Base-by-base conservation (phyloP, 371 early-diverging fungal species). In the Mortierella sp. region DNA sequence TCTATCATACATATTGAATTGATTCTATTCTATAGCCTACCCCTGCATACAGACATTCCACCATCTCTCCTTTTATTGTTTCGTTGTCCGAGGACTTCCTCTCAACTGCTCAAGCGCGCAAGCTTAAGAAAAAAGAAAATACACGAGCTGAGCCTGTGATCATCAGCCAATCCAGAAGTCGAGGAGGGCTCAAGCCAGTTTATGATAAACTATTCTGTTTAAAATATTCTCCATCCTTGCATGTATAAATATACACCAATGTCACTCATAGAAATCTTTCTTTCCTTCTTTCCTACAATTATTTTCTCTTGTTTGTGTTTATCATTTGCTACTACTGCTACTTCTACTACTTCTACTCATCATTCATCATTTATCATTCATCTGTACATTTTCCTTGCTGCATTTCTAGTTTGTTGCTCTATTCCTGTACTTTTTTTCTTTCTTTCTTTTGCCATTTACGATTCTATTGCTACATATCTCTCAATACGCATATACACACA, bases 11-110 rank as follows among this genome's bases (percentile, higher is more conserved):
- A 17, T 7, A 13, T 51, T 51, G 7, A 51, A 51, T 13, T 26
- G 22, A 13, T 51, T 22, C 17, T 51, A 51, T 51, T 40, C 40
- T 9, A 40, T 40, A 6, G 13, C 6, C 40, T 43, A 34, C 64
- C 64, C 64, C 54, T 64, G 64, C 64, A 64, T 64, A 35, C 19
- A 51, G 26, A 64, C 64, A 64, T 64, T 64, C 64, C 64, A 64
- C 64, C n/a, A n/a, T 62, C 62, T 26, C 31, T 28, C 9, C 51
- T 61, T 53, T 17, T 51, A 47, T 62, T 62, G 47, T 62, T 62
- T 62, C 51, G 47, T 62, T 32, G 31, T 32, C 29, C 26, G 26
- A 22, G 8, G 34, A 31, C 32, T 7, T 56, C 23, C 6, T 32
- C 40, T 37, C 32, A 29, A 17, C 61, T 43, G 45, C 42, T 29